Evolutionary conservation across 1,284 basidiomycete genomes (phyloP).

Genomic region (Naganishia albida): DNA sequence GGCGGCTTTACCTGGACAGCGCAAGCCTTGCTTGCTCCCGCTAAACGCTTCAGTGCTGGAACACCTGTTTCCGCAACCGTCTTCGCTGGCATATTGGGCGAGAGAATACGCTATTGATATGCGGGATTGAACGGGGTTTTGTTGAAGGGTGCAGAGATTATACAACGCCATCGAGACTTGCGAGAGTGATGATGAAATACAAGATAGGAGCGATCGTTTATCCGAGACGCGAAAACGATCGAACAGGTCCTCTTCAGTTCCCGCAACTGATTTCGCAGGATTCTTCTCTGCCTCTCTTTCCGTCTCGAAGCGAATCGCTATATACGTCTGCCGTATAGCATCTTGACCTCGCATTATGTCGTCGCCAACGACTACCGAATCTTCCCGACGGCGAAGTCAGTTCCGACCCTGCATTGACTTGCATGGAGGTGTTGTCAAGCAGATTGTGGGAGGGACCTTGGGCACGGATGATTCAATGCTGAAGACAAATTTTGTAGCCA

Average conservation of each 20-base stretch:
- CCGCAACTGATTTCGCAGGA: too few species aligned
- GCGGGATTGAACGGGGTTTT: too few species aligned
- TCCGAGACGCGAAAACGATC: slow-evolving; percentile 12
- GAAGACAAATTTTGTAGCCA: slow-evolving; percentile 90
- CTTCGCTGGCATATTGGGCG: slow-evolving; percentile 7
- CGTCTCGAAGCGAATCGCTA: too few species aligned
- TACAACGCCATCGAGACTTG: not conserved
- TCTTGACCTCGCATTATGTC: not conserved
- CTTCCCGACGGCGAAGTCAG: slow-evolving; percentile 46
- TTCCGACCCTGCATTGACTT: slow-evolving; percentile 98
- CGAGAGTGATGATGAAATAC: not conserved
- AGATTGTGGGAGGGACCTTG: slow-evolving; percentile 95
- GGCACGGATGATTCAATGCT: slow-evolving; percentile 63
- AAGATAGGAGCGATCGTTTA: not conserved
- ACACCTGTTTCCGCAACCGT: slow-evolving; percentile 21
- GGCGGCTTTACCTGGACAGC: slow-evolving; percentile 43
- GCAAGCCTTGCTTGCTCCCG: slow-evolving; percentile 47
- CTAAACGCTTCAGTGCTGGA: slow-evolving; percentile 46
- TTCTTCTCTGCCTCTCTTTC: too few species aligned
- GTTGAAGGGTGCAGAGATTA: too few species aligned
- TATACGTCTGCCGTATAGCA: too few species aligned
- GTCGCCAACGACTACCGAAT: not conserved
- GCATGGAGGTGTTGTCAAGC: slow-evolving; percentile 92
- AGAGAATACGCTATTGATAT: not conserved
- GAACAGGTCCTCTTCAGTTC: not conserved